phyloP scores from a whole-genome alignment of 148 eudicot genomes.

The Hydrangea macrophylla region DNA sequence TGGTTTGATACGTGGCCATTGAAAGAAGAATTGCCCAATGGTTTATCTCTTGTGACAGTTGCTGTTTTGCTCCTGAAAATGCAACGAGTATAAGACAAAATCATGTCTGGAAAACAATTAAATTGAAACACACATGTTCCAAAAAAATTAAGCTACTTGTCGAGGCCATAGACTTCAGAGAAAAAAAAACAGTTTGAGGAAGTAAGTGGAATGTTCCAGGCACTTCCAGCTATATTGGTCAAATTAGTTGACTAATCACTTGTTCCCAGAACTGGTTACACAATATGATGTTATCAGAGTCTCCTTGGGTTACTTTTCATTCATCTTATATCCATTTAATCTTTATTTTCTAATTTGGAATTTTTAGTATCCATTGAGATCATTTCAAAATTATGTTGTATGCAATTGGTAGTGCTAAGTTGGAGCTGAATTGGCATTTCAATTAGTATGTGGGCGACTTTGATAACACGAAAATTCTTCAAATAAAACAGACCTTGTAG shows the following conservation, averaged over 20 bases:
- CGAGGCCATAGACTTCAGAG: neutral
- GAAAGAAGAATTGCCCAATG: neutral
- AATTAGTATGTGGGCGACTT: neutral
- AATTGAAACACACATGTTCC: neutral
- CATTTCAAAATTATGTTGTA: neutral
- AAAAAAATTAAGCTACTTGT: neutral
- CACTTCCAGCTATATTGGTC: too few relatives aligned
- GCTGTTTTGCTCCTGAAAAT: neutral
- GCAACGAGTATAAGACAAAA: too few relatives aligned
- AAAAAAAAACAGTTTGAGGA: neutral
- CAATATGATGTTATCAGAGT: neutral
- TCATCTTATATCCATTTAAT: too few relatives aligned
- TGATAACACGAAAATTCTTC: neutral
- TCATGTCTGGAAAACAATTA: neutral
- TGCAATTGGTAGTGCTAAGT: neutral
- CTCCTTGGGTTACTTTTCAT: neutral
- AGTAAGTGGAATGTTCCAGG: neutral
- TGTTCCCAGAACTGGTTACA: neutral
- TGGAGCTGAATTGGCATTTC: neutral
- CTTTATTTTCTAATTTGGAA: too few relatives aligned
- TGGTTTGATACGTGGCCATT: neutral
- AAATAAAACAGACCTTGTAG: too few relatives aligned
- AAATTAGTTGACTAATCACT: too few relatives aligned
- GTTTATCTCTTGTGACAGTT: neutral
- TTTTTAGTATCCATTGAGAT: too few relatives aligned